Evolutionary conservation across 2,329 filamentous ascomycete species (phyloP).

Genomic region (Xylaria sp.): DNA sequence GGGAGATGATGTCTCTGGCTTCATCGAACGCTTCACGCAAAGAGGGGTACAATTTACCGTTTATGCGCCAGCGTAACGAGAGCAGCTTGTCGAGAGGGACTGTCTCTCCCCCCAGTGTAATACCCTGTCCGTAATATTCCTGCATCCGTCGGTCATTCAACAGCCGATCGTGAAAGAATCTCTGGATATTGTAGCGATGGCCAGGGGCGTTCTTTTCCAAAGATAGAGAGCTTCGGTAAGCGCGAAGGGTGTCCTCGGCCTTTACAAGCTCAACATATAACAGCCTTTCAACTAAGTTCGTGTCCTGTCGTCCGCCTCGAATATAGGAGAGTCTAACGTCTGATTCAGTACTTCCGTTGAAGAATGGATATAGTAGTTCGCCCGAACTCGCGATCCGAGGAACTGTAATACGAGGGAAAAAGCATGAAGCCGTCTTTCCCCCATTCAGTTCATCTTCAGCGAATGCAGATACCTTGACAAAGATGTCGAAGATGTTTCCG

Average conservation of each 20-base stretch:
- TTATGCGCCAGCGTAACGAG: constrained; percentile 22
- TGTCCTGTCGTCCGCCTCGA: neutral
- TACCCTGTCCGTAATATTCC: constrained; percentile 16
- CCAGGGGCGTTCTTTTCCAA: neutral
- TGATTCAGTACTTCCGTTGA: constrained; percentile 15
- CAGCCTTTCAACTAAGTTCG: constrained; percentile 5
- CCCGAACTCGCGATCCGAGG: constrained; percentile 20
- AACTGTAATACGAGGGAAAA: constrained; percentile 19
- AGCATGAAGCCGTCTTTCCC: constrained; percentile 7
- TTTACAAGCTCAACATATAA: constrained; percentile 34
- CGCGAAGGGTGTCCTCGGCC: constrained; percentile 33
- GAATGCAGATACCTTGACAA: constrained; percentile 19
- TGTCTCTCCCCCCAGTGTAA: constrained; percentile 6
- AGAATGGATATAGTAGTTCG: constrained; percentile 29
- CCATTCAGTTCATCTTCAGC: constrained; percentile 18
- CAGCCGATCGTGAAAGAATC: constrained; percentile 27
- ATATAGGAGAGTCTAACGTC: constrained; percentile 27
- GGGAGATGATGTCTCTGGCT: constrained; percentile 3
- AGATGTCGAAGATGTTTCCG: constrained; percentile 11
- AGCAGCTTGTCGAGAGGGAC: constrained; percentile 18
- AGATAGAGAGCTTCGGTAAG: constrained; percentile 26
- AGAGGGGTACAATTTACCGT: constrained; percentile 12
- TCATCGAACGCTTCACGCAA: constrained; percentile 16
- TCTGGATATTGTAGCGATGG: constrained; percentile 13
- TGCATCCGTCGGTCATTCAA: constrained; percentile 20